phyloP scores from a whole-genome alignment of 179 eudicot genomes.

The Actinidia arguta region DNA sequence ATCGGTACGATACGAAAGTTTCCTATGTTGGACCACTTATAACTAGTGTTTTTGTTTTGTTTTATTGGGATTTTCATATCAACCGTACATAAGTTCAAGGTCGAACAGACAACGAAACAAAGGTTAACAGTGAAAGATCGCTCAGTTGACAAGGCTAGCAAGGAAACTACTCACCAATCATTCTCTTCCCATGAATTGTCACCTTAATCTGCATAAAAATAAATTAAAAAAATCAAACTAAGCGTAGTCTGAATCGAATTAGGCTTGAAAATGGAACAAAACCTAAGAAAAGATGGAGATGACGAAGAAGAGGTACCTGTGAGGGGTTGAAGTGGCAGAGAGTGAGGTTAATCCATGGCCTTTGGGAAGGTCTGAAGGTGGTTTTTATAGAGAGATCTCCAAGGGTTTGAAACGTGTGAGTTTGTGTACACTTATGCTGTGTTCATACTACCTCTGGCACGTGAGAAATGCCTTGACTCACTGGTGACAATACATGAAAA shows the following conservation, averaged over 20 bases:
- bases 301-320: background rate
- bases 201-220: background rate
- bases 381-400: constrained; percentile 6
- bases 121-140: constrained; percentile 40
- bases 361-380: background rate
- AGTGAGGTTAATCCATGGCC: background rate
- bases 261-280: background rate
- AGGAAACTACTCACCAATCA: constrained; percentile 8
- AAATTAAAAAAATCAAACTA: background rate
- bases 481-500: background rate
- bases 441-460: background rate
- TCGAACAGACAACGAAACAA: constrained; percentile 60
- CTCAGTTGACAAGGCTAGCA: constrained; percentile 46
- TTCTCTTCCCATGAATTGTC: background rate
- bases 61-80: background rate
- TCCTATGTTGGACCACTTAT: background rate
- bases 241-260: background rate
- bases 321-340: background rate
- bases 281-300: background rate
- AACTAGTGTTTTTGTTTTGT: background rate
- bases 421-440: background rate
- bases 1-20: background rate
- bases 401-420: constrained; percentile 9
- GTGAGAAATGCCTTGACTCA: background rate
- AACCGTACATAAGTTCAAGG: constrained; percentile 36